These are phyloP conservation scores for Multifurca ochricompacta DNA, from an alignment of 768 basidiomycete genomes.

Conservation along the genomic window DNA sequence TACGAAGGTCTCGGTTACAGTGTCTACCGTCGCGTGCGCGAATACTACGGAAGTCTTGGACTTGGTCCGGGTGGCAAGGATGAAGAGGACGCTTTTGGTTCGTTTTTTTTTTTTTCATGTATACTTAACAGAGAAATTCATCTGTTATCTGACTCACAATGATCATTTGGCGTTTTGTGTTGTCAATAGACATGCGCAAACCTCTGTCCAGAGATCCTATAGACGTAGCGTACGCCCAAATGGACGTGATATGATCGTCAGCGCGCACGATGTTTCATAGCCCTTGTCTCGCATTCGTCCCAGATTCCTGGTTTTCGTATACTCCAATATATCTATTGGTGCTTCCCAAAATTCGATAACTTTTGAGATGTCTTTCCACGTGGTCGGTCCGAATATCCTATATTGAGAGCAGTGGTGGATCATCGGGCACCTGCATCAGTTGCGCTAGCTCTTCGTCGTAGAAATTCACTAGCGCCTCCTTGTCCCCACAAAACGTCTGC, in stretches of 20 bases:
- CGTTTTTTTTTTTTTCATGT: constrained; percentile 26
- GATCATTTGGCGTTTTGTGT: no score
- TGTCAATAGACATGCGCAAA: constrained; percentile 57
- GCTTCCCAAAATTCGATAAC: no score
- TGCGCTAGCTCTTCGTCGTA: constrained; percentile 19
- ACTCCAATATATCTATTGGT: not conserved
- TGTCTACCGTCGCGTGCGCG: constrained; percentile 82
- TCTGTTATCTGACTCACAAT: not conserved
- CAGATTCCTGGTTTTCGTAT: not conserved
- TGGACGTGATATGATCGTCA: constrained; percentile 66
- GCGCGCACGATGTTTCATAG: constrained; percentile 50
- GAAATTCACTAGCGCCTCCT: constrained; percentile 29
- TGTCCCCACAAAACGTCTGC: constrained; percentile 33
- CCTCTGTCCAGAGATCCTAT: constrained; percentile 54
- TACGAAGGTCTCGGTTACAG: constrained; percentile 92
- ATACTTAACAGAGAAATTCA: not conserved
- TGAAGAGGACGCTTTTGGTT: constrained; percentile 89
- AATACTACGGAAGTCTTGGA: constrained; percentile 80
- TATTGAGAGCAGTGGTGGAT: constrained; percentile 19
- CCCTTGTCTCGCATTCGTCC: not conserved
- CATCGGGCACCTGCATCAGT: constrained; percentile 17
- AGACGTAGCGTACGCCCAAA: constrained; percentile 63
- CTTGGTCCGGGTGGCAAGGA: constrained; percentile 69
- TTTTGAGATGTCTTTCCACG: not conserved
- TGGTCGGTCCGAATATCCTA: not conserved